phyloP scores from a whole-genome alignment of 1,284 basidiomycete genomes.

The Pseudozyma pruni region DNA sequence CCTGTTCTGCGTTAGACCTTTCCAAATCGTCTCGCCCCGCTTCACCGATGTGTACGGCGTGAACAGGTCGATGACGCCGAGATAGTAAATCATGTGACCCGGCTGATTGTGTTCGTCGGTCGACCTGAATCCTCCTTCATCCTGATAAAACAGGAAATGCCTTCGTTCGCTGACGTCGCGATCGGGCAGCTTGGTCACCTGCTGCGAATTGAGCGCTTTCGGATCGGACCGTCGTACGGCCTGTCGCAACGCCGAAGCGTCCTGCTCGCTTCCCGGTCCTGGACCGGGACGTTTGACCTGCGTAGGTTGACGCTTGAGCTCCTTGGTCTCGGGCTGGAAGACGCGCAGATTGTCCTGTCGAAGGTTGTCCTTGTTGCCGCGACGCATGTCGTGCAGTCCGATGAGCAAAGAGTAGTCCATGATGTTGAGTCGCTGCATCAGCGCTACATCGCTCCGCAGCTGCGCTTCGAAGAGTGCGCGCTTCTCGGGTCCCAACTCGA shows the following conservation, averaged over 20 bases:
- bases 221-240: conserved; percentile 85
- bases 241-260: conserved; percentile 72
- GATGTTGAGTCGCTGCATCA: conserved; percentile 83
- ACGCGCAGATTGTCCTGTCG: conserved; percentile 88
- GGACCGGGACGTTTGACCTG: conserved; percentile 40
- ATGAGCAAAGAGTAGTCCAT: conserved; percentile 98
- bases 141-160: conserved; percentile 93
- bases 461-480: conserved; percentile 88
- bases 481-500: conserved; percentile 95
- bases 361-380: conserved; percentile 90
- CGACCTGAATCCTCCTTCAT: conserved; percentile 91
- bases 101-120: conserved; percentile 84
- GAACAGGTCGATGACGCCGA: conserved; percentile 68
- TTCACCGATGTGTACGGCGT: conserved; percentile 86
- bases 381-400: conserved; percentile 89
- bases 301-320: conserved; percentile 50
- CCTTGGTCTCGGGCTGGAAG: conserved; percentile 76
- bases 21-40: conserved; percentile 89
- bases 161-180: conserved; percentile 78
- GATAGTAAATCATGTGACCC: conserved; percentile 86
- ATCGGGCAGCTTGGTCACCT: conserved; percentile 76
- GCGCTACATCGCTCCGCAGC: conserved; percentile 83
- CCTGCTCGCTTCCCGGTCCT: conserved; percentile 65
- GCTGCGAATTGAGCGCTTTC: conserved; percentile 75
- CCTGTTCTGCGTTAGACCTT: conserved; percentile 75